Evolutionary conservation across 2,329 filamentous ascomycete species (phyloP).

Genomic region (Paecilomyces formosus): DNA sequence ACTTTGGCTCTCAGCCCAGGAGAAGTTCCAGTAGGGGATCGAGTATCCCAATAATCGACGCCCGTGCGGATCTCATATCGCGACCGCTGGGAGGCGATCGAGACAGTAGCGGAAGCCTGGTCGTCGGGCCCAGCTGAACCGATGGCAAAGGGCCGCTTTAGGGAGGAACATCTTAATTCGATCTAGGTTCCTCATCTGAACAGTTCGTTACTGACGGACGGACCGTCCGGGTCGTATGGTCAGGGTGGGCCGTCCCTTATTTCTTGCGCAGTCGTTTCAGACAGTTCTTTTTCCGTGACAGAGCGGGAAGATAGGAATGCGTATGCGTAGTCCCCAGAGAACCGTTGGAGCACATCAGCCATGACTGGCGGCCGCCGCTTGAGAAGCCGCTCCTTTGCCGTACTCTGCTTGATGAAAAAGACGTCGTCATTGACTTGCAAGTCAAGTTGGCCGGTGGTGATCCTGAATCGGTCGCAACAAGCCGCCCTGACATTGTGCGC

Average conservation of each 20-base stretch:
- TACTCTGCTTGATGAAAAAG: not conserved
- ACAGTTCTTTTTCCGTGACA: not conserved
- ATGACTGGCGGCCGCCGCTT: not conserved
- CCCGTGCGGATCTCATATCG: not conserved
- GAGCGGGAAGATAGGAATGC: not conserved
- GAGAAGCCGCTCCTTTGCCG: not conserved
- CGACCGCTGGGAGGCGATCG: not conserved
- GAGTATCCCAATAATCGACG: not conserved
- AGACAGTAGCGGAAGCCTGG: not conserved
- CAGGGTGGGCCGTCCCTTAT: not conserved
- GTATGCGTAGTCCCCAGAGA: not conserved
- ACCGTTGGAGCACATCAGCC: not conserved
- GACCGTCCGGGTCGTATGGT: not conserved
- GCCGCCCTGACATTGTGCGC: not conserved
- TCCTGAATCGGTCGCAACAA: not conserved
- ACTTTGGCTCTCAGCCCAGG: not conserved
- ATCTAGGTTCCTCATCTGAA: not conserved
- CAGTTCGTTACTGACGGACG: not conserved
- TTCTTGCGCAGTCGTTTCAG: not conserved
- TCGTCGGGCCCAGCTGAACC: not conserved
- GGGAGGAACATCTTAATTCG: not conserved
- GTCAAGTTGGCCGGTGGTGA: not conserved
- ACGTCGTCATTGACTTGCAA: not conserved
- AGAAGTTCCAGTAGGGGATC: not conserved
- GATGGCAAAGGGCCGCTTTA: not conserved